Conservation (phyloP, 495 filamentous ascomycete genomes). For the Hypoxylon perforatum region DNA sequence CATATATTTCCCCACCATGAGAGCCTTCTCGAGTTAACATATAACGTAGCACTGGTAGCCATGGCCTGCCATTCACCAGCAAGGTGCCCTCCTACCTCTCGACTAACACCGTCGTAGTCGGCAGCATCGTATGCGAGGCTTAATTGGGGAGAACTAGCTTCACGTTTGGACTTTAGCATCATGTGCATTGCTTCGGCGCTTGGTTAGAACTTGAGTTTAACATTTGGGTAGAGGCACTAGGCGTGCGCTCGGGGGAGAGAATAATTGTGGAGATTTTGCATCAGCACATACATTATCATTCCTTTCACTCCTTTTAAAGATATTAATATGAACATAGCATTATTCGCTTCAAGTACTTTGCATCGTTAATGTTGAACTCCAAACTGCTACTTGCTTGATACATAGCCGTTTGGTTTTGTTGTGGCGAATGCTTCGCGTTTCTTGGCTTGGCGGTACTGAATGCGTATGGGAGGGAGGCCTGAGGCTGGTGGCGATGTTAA, state of each 20-base stretch:
- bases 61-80: constrained; percentile 17
- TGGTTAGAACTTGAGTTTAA: too few species aligned
- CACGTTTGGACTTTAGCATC: neutral
- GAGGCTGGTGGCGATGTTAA: neutral
- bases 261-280: neutral
- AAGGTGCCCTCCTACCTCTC: constrained; percentile 21
- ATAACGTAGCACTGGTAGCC: constrained; percentile 8
- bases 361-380: neutral
- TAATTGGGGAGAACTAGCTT: constrained; percentile 4
- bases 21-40: neutral
- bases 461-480: neutral
- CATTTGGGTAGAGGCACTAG: too few species aligned
- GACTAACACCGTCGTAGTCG: constrained; percentile 35
- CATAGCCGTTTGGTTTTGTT: neutral
- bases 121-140: constrained; percentile 28
- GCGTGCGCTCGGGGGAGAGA: too few species aligned
- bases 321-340: neutral
- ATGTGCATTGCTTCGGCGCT: constrained; percentile 4
- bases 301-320: neutral
- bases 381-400: neutral
- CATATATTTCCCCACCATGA: neutral
- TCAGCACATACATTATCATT: constrained; percentile 2
- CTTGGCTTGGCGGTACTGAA: constrained; percentile 5
- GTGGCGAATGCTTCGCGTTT: constrained; percentile 23
- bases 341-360: neutral